Percentiles rank a stretch among this genome's conserved stretches.
phyloP scores from a whole-genome alignment of 495 filamentous ascomycete genomes.

The Chaetomium tenue region DNA sequence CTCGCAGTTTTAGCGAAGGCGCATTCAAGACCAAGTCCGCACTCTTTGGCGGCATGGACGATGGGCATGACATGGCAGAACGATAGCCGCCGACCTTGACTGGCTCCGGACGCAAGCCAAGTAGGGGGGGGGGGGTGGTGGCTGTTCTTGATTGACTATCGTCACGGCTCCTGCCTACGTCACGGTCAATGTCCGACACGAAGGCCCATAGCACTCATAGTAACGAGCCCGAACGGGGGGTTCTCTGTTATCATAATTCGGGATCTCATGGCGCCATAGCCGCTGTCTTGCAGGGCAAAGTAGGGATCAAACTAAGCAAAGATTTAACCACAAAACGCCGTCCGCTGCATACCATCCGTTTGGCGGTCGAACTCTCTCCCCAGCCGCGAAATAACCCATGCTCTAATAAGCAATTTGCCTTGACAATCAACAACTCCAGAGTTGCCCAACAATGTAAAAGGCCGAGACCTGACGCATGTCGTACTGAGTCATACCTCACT shows the following conservation, averaged over 20 bases:
- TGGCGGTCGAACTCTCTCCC: background rate
- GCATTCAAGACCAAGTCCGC: background rate
- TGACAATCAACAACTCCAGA: background rate
- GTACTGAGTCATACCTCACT: slow-evolving; percentile 7
- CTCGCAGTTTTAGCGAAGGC: too few relatives aligned
- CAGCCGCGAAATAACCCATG: background rate
- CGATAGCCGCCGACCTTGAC: background rate
- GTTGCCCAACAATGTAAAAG: background rate
- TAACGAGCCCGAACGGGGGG: background rate
- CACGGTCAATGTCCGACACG: background rate
- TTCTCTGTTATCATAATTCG: background rate
- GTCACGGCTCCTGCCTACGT: background rate
- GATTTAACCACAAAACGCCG: slow-evolving; percentile 1
- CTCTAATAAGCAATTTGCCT: background rate
- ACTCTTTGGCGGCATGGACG: background rate
- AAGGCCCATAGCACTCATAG: background rate
- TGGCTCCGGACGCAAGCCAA: background rate
- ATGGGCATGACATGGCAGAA: background rate
- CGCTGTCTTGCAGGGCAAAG: background rate
- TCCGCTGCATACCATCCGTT: background rate
- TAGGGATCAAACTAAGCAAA: background rate
- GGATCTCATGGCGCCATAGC: background rate
- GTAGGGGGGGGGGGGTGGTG: background rate
- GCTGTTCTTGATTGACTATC: too few relatives aligned
- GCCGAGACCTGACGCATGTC: background rate